Conservation (phyloP, 306 rosid genomes). For the Spatholobus suberectus region DNA sequence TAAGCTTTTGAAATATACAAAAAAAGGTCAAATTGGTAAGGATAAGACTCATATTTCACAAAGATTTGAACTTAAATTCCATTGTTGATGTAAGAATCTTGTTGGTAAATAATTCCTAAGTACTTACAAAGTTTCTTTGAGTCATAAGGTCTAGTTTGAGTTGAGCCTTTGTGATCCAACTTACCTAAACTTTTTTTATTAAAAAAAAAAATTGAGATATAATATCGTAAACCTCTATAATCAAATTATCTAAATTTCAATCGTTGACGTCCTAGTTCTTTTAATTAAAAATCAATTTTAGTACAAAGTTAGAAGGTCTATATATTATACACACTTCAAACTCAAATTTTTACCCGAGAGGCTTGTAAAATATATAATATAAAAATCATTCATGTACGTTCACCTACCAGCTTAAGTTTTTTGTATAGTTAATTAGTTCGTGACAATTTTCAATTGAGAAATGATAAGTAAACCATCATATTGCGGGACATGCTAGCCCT, state of each 20-base stretch:
- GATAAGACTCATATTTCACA: no score
- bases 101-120: no score
- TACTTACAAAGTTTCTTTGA: no score
- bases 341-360: not conserved
- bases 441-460: not conserved
- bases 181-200: no score
- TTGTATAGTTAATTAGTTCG: not conserved
- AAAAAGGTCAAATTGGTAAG: no score
- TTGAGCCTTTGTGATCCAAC: no score
- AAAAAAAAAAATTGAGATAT: not conserved
- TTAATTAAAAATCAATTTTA: not conserved
- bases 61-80: no score
- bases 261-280: not conserved
- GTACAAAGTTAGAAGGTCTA: not conserved
- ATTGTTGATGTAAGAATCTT: no score
- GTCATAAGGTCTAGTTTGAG: no score
- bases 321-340: not conserved
- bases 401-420: not conserved
- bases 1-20: no score
- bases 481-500: not conserved
- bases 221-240: not conserved
- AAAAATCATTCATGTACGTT: not conserved
- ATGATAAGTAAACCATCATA: not conserved
- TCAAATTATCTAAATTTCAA: not conserved
- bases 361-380: not conserved